These are phyloP conservation scores for Chytriomyces sp. DNA, from an alignment of 192 early-diverging fungal genomes.

Conservation along the genomic window DNA sequence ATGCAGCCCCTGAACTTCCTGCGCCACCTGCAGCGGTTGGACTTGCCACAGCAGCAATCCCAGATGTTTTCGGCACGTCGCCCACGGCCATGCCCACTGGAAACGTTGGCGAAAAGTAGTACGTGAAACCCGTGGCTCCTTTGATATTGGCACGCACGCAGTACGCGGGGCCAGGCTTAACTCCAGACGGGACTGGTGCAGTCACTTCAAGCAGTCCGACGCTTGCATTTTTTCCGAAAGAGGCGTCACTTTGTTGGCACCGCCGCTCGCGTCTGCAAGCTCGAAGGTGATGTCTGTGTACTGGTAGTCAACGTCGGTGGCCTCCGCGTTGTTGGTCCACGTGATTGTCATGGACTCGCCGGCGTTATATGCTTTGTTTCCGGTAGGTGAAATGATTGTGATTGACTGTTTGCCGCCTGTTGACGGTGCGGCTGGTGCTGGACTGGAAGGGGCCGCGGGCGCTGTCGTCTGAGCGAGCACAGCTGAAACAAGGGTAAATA, in stretches of 20 bases:
- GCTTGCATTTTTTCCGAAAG: not conserved
- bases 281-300: not conserved
- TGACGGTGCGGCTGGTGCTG: not conserved
- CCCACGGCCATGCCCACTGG: not conserved
- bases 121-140: not conserved
- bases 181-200: not conserved
- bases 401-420: not conserved
- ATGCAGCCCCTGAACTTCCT: not conserved
- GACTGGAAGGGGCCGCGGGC: not conserved
- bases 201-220: not conserved
- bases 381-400: constrained; percentile 9
- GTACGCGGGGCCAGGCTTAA: not conserved
- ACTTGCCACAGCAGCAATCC: not conserved
- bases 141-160: not conserved
- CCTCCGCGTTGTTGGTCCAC: not conserved
- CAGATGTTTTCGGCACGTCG: not conserved
- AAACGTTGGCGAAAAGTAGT: constrained; percentile 15
- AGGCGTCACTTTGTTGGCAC: constrained; percentile 11
- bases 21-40: not conserved
- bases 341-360: not conserved
- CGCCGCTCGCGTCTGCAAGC: not conserved
- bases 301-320: not conserved
- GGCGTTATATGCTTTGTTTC: not conserved
- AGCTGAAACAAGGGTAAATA: not conserved
- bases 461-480: not conserved